Percentiles rank a stretch among this genome's conserved stretches.
Evolutionary conservation across 768 basidiomycete species (phyloP).

Genomic region (Calocera viscosa): DNA sequence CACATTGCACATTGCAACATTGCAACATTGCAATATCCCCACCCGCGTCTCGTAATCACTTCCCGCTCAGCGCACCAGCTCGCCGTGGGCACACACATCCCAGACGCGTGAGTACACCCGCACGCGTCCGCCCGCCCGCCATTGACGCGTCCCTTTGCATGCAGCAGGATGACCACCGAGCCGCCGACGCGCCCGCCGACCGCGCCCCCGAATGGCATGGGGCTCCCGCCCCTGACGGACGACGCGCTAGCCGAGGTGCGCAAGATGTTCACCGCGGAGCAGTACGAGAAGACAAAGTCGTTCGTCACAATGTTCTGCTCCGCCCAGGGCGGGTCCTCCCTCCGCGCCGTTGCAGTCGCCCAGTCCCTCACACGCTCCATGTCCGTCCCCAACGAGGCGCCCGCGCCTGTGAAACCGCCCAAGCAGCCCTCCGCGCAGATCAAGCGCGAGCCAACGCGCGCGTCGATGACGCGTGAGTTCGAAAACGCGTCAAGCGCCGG

Average conservation of each 20-base stretch:
- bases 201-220: neutral
- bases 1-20: slow-evolving; percentile 1
- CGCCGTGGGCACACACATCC: neutral
- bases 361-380: slow-evolving; percentile 7
- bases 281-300: slow-evolving; percentile 8
- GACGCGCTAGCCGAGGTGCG: slow-evolving; percentile 3
- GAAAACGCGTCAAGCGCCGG: slow-evolving; percentile 3
- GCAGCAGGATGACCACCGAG: slow-evolving; percentile 1
- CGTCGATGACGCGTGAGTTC: neutral
- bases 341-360: neutral
- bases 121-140: neutral
- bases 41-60: neutral
- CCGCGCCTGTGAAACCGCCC: neutral
- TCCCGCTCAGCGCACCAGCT: too few relatives aligned
- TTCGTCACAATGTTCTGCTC: slow-evolving; percentile 9
- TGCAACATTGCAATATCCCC: slow-evolving; percentile 5
- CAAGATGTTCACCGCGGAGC: slow-evolving; percentile 5
- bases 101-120: neutral
- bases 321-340: neutral
- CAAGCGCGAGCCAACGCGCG: slow-evolving; percentile 1
- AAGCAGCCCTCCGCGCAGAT: neutral
- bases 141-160: neutral
- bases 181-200: neutral
- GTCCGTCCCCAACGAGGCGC: slow-evolving; percentile 3
- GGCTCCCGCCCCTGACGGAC: neutral